Evolutionary conservation across 345 rosid genomes (phyloP).

Genomic region (Abelmoschus esculentus): DNA sequence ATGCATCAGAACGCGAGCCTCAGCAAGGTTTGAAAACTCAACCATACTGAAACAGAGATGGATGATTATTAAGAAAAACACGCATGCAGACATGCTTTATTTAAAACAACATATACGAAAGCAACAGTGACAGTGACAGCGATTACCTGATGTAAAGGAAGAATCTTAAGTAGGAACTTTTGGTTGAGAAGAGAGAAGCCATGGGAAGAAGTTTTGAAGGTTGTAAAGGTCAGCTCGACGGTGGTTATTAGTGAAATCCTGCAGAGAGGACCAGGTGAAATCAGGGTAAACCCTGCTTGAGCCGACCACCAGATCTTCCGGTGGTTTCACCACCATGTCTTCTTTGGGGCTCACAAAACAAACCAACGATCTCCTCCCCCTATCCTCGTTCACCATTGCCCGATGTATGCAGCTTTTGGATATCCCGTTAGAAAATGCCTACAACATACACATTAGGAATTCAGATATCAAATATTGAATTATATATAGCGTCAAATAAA

Average conservation of each 20-base stretch:
- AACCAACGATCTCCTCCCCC: constrained; percentile 46
- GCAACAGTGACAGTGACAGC: too few species aligned
- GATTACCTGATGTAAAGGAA: too few species aligned
- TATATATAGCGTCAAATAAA: too few species aligned
- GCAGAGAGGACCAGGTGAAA: constrained; percentile 65
- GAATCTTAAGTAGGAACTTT: too few species aligned
- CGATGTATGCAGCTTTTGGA: constrained; percentile 44
- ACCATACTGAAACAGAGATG: too few species aligned
- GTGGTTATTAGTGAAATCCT: constrained; percentile 45
- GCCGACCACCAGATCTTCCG: constrained; percentile 34
- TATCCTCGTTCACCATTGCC: constrained; percentile 51
- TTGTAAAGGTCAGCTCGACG: constrained; percentile 40
- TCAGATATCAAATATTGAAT: too few species aligned
- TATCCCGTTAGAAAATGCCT: constrained; percentile 53
- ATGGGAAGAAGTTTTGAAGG: constrained; percentile 32
- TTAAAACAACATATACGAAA: too few species aligned
- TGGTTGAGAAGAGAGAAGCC: constrained; percentile 20
- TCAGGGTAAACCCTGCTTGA: constrained; percentile 48
- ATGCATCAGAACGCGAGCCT: too few species aligned
- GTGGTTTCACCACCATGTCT: constrained; percentile 59
- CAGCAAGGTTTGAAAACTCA: too few species aligned
- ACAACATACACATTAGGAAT: neutral
- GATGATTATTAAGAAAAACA: too few species aligned
- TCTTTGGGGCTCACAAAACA: constrained; percentile 52
- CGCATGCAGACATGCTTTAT: too few species aligned